These are phyloP conservation scores for Tripidium arundinaceum DNA, from an alignment of 202 grass and related monocot species.

Conservation along the genomic window DNA sequence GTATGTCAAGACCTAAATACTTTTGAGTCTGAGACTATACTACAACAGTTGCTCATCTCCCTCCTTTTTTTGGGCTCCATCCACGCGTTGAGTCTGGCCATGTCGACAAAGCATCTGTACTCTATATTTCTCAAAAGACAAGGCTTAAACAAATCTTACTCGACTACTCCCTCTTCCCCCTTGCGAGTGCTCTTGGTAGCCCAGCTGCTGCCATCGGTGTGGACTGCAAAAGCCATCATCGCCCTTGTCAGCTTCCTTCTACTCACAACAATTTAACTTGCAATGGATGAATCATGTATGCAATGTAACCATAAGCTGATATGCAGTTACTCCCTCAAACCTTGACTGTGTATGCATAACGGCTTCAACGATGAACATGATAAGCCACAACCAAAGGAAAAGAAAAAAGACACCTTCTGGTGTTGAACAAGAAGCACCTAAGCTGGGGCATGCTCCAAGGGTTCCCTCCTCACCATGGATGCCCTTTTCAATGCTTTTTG, in stretches of 20 bases:
- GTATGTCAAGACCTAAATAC: not conserved
- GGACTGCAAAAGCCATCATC: slow-evolving; percentile 2
- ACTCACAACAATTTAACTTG: not conserved
- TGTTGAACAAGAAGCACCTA: slow-evolving; percentile 25
- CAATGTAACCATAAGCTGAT: not conserved
- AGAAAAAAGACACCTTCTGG: slow-evolving; percentile 14
- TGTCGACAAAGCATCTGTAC: not conserved
- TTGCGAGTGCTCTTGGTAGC: slow-evolving; percentile 2
- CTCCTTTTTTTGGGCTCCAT: not conserved
- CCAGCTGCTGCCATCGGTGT: not conserved
- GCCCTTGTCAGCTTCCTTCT: not conserved
- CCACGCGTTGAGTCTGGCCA: not conserved
- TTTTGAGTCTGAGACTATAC: not conserved
- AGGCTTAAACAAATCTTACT: not conserved
- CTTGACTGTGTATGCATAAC: not conserved
- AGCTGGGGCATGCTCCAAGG: slow-evolving; percentile 30
- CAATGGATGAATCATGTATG: not conserved
- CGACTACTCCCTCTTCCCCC: not conserved
- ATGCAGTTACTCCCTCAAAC: not conserved
- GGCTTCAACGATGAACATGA: not conserved
- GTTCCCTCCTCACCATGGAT: slow-evolving; percentile 54
- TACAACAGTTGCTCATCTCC: not conserved
- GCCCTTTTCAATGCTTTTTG: slow-evolving; percentile 87
- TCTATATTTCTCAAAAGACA: slow-evolving; percentile 4
- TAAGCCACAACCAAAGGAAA: not conserved